Evolutionary conservation across 768 basidiomycete species (phyloP), one percentile per base, ranked within the genome.

Genomic region (Phlegmacium glaucopus): DNA sequence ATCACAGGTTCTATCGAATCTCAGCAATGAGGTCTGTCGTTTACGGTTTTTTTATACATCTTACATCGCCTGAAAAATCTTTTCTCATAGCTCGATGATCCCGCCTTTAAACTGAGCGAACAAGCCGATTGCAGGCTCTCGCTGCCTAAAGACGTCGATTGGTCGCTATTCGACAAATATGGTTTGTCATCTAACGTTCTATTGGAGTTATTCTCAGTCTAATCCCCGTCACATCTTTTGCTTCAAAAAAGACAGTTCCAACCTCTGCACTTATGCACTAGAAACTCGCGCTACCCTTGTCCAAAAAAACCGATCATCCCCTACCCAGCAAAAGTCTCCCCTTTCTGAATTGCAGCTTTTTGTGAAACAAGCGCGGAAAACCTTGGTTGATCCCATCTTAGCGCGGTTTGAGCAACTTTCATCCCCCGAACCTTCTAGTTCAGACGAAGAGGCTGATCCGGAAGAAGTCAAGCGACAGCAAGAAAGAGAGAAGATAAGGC

Each of bases 281-380:
- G 22, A 22, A 5, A 5, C 22, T 22, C 22, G 22, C 5, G 22
- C 22, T 5, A 61, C 67, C 9, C 70, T 86, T 44, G 72, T 77
- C 17, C 53, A 68, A 15, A 60, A 63, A 13, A 54, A 67, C 1
- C 69, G 69, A 42, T 78, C 77, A 1, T 66, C 66, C 39, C 48
- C 57, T 9, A 66, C 56, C 15, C 78, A 78, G 47, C 69, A 61
- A 22, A 22, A 22, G 12, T 69, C 75, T 0, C 67, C 68, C 1
- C 72, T 77, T 22, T 83, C 81, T 16, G 63, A 75, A 29, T 76
- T 84, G 3, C 83, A 85, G 60, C 64, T 67, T 42, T 67, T 84
- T 55, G 82, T 87, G 47, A 76, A 75, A 57, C 63, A 69, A 15
- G 76, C 79, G 0, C 71, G 78, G 34, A 65, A 64, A 25, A 61